These are phyloP conservation scores for Eutypella sp. DNA, from an alignment of 2,329 filamentous ascomycete species.

Conservation along the genomic window DNA sequence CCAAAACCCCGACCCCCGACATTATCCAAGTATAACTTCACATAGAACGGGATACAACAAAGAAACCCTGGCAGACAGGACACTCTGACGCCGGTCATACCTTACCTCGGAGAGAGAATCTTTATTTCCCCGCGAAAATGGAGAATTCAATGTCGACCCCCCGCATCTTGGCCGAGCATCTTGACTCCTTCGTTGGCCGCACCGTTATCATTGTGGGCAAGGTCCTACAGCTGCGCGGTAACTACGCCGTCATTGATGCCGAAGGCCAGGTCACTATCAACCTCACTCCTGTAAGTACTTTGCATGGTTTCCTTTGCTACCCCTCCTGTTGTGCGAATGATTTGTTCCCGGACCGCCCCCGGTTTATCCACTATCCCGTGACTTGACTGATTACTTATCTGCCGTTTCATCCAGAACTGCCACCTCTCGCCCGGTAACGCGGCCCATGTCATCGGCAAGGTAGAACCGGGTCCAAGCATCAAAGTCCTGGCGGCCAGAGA, in stretches of 20 bases:
- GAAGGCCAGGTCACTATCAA: conserved; percentile 70
- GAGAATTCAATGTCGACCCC: conserved; percentile 68
- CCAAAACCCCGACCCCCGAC: no score
- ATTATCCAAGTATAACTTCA: no score
- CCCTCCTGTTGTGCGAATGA: no score
- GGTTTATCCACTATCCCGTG: no score
- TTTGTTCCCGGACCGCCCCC: no score
- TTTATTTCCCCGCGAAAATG: conserved; percentile 43
- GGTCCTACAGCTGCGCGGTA: conserved; percentile 76
- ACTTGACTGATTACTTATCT: background rate
- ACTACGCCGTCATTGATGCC: conserved; percentile 74
- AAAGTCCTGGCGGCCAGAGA: conserved; percentile 67
- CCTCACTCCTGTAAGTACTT: conserved; percentile 62
- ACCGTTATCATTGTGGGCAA: conserved; percentile 84
- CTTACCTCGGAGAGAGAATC: background rate
- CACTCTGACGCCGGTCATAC: background rate
- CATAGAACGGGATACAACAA: no score
- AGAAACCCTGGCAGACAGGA: no score
- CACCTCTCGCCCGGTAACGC: conserved; percentile 66
- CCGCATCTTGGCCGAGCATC: conserved; percentile 75
- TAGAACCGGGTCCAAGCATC: conserved; percentile 66
- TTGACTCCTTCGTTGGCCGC: conserved; percentile 67
- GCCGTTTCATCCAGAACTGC: conserved; percentile 49
- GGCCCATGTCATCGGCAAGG: conserved; percentile 75
- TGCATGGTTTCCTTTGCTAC: background rate